Percentiles rank a stretch among this genome's conserved stretches.
These are phyloP conservation scores for Betula pendula DNA, from an alignment of 306 rosid species.

Conservation along the genomic window DNA sequence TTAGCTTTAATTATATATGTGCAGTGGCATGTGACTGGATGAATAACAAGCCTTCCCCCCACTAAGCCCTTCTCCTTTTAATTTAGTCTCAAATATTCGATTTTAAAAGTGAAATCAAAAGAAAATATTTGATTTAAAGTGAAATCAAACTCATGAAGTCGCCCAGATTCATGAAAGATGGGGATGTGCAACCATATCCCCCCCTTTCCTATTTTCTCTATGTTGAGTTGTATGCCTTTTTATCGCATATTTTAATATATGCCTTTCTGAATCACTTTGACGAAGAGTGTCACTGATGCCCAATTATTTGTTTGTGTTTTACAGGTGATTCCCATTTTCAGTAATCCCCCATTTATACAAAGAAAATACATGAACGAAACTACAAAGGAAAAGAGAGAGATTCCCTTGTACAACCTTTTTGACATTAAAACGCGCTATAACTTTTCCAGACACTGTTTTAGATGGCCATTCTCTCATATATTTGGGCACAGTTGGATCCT, in stretches of 20 bases:
- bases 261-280: constrained; percentile 38
- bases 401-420: constrained; percentile 35
- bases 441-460: constrained; percentile 15
- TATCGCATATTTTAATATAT: constrained; percentile 10
- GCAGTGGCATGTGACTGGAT: constrained; percentile 14
- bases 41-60: not conserved
- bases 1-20: constrained; percentile 4
- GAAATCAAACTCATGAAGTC: constrained; percentile 19
- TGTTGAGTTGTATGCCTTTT: constrained; percentile 43
- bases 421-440: constrained; percentile 35
- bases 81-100: constrained; percentile 14
- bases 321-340: constrained; percentile 46
- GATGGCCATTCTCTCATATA: not conserved
- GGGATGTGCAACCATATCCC: constrained; percentile 9
- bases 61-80: not conserved
- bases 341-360: constrained; percentile 24
- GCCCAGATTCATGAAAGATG: constrained; percentile 29
- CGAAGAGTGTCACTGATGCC: constrained; percentile 46
- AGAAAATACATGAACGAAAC: constrained; percentile 35
- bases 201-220: not conserved
- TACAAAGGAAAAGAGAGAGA: constrained; percentile 30
- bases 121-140: constrained; percentile 25
- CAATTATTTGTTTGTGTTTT: constrained; percentile 35
- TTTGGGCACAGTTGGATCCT: not conserved
- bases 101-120: constrained; percentile 12